Evolutionary conservation across 352 stramenopile species (phyloP).

Genomic region (Pythium insidiosum): DNA sequence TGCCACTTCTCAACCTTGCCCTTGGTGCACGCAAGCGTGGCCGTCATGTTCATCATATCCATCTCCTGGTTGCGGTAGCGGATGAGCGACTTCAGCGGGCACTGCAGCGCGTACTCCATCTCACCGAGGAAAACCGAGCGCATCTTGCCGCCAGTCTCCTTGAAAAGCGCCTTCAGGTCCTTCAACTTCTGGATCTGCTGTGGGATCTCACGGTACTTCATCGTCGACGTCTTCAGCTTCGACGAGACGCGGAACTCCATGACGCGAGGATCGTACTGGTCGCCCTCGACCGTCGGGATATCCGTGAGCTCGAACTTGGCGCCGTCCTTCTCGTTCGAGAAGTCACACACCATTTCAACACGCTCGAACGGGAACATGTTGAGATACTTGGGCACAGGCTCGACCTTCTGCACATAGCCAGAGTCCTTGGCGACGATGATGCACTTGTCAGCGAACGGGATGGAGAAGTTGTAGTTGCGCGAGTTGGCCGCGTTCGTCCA

Average conservation of each 20-base stretch:
- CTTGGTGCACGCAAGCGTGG: conserved; percentile 44
- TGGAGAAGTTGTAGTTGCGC: conserved; percentile 67
- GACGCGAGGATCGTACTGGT: conserved; percentile 42
- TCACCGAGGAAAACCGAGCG: conserved; percentile 44
- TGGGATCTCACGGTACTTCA: conserved; percentile 26
- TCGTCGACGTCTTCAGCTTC: conserved; percentile 27
- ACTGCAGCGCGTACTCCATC: conserved; percentile 34
- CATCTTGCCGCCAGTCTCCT: conserved; percentile 38
- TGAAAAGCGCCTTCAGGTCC: conserved; percentile 41
- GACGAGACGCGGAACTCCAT: conserved; percentile 38
- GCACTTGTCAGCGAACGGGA: conserved; percentile 58
- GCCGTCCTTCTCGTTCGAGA: conserved; percentile 25
- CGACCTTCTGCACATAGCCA: conserved; percentile 37
- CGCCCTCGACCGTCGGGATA: conserved; percentile 24
- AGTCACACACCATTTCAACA: conserved; percentile 54
- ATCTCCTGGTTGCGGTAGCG: conserved; percentile 39
- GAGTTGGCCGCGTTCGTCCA: conserved; percentile 52
- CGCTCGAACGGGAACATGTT: conserved; percentile 54
- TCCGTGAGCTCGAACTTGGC: conserved; percentile 44
- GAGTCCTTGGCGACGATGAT: conserved; percentile 55
- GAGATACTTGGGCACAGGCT: conserved; percentile 16
- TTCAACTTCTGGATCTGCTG: conserved; percentile 32
- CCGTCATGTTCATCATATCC: conserved; percentile 41
- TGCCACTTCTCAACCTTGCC: conserved; percentile 74
- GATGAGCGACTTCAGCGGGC: conserved; percentile 36